phyloP scores from a whole-genome alignment of 805 yeast species.

The Metschnikowia lachancei region DNA sequence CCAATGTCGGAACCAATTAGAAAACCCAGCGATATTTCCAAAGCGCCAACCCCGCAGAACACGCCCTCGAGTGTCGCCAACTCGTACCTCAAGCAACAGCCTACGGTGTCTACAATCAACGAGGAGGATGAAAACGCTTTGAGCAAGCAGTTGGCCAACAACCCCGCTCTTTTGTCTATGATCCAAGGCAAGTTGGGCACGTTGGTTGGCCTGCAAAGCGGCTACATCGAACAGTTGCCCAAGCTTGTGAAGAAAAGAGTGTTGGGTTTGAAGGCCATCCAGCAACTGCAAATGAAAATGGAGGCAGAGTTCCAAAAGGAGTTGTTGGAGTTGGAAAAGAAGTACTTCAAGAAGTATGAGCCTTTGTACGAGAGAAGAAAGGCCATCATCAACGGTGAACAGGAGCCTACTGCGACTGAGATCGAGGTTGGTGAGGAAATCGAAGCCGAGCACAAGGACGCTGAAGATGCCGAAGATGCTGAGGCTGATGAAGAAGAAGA shows the following conservation, averaged over 20 bases:
- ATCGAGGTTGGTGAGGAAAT: slow-evolving; percentile 73
- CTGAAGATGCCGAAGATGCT: slow-evolving; percentile 39
- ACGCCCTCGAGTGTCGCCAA: slow-evolving; percentile 88
- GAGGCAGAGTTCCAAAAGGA: slow-evolving; percentile 93
- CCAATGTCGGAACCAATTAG: slow-evolving; percentile 88
- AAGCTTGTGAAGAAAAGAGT: slow-evolving; percentile 70
- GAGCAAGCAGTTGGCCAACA: slow-evolving; percentile 57
- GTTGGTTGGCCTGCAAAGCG: slow-evolving; percentile 81
- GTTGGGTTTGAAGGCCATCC: slow-evolving; percentile 76
- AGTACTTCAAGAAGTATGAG: slow-evolving; percentile 65
- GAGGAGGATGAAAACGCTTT: slow-evolving; percentile 45
- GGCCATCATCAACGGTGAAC: slow-evolving; percentile 65
- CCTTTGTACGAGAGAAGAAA: slow-evolving; percentile 77
- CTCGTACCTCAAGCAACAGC: slow-evolving; percentile 64
- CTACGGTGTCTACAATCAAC: slow-evolving; percentile 59
- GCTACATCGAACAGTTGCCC: slow-evolving; percentile 79
- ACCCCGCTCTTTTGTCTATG: slow-evolving; percentile 80
- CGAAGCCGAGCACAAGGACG: slow-evolving; percentile 54
- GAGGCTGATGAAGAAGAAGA: slow-evolving; percentile 44
- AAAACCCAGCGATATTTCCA: slow-evolving; percentile 70
- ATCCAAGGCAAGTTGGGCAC: slow-evolving; percentile 86
- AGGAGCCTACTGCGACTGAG: slow-evolving; percentile 77
- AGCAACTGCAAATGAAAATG: slow-evolving; percentile 71
- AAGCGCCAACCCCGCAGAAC: slow-evolving; percentile 98
- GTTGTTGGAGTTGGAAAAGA: slow-evolving; percentile 79